phyloP scores from a whole-genome alignment of 2,329 filamentous ascomycete species.

The Moelleriella libera region DNA sequence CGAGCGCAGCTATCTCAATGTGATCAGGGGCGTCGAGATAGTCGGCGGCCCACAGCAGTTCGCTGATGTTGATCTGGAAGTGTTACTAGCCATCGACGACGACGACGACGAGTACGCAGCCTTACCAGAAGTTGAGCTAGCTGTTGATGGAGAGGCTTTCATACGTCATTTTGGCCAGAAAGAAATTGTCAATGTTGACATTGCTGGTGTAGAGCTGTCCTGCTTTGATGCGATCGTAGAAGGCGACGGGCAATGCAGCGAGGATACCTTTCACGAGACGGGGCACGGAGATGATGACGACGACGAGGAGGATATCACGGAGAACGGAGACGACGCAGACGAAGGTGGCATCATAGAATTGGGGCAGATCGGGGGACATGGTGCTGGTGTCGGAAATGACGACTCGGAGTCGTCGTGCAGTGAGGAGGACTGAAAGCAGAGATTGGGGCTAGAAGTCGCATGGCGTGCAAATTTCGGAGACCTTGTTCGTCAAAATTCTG shows the following conservation, averaged over 20 bases:
- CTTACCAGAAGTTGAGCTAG: constrained; percentile 16
- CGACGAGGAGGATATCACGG: neutral
- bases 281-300: neutral
- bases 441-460: neutral
- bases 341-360: neutral
- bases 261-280: neutral
- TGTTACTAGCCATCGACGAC: constrained; percentile 14
- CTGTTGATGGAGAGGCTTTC: constrained; percentile 13
- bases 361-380: neutral
- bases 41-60: constrained; percentile 2
- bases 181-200: constrained; percentile 13
- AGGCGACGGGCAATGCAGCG: neutral
- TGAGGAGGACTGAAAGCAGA: constrained; percentile 1
- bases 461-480: neutral
- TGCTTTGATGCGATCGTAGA: constrained; percentile 3
- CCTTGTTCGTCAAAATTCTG: neutral
- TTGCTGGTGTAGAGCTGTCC: constrained; percentile 8
- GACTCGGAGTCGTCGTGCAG: neutral
- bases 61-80: constrained; percentile 13
- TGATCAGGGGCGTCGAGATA: constrained; percentile 15
- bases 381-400: neutral
- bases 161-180: constrained; percentile 10
- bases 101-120: constrained; percentile 10
- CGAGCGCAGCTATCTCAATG: constrained; percentile 8
- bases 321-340: neutral